These are phyloP conservation scores for Sindora glabra DNA, from an alignment of 306 rosid genomes.

Conservation along the genomic window DNA sequence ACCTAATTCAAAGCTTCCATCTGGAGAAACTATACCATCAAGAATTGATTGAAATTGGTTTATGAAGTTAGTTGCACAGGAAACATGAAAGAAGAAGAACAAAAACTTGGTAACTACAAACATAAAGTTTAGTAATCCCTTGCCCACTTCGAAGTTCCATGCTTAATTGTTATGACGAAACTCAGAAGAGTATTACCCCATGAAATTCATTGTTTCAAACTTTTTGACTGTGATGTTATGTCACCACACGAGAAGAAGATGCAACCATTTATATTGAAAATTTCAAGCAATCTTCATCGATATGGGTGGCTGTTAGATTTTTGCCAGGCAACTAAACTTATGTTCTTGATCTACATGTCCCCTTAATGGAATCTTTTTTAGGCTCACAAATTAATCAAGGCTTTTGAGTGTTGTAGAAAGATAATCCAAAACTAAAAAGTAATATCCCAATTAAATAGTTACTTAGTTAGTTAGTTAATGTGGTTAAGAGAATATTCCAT, in stretches of 20 bases:
- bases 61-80: background rate
- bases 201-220: background rate
- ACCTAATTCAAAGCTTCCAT: background rate
- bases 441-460: no score
- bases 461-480: no score
- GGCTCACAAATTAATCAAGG: background rate
- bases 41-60: background rate
- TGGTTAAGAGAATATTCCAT: no score
- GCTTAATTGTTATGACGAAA: background rate
- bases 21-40: background rate
- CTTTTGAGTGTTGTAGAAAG: no score
- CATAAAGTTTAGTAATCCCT: background rate
- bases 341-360: background rate
- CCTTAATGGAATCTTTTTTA: background rate
- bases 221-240: background rate
- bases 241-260: background rate
- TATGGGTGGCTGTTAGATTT: background rate
- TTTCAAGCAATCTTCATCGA: background rate
- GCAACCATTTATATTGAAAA: background rate
- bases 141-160: constrained; percentile 9
- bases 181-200: background rate
- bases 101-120: constrained; percentile 9
- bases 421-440: no score
- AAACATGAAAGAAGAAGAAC: background rate
- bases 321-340: background rate